phyloP scores from a whole-genome alignment of 2,329 filamentous ascomycete species.

The Stachybotrys echinatus region DNA sequence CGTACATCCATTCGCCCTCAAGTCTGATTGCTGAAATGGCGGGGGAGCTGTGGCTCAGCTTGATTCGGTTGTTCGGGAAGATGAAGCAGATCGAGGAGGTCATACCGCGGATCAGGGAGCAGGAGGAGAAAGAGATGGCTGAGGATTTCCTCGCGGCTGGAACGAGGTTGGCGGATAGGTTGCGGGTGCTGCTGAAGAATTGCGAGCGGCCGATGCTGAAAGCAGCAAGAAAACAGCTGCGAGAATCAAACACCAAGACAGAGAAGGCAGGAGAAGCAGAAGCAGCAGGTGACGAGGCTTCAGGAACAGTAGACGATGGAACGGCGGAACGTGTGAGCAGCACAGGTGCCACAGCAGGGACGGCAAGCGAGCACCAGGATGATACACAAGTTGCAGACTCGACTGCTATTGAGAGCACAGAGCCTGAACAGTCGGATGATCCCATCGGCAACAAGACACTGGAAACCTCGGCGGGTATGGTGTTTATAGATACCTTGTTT shows the following conservation, averaged over 20 bases:
- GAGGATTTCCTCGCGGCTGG: slow-evolving; percentile 84
- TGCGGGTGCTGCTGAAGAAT: slow-evolving; percentile 77
- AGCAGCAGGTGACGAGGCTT: background rate
- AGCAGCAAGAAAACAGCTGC: slow-evolving; percentile 63
- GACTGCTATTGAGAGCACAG: too few relatives aligned
- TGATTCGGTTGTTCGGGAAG: slow-evolving; percentile 88
- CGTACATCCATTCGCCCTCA: slow-evolving; percentile 74
- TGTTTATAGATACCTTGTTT: slow-evolving; percentile 93
- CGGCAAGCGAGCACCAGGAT: too few relatives aligned
- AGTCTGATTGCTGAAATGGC: slow-evolving; percentile 83
- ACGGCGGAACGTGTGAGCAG: too few relatives aligned
- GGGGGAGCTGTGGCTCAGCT: slow-evolving; percentile 85
- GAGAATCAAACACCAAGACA: slow-evolving; percentile 1
- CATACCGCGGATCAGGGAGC: slow-evolving; percentile 61
- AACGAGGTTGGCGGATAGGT: slow-evolving; percentile 75
- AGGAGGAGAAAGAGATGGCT: slow-evolving; percentile 70
- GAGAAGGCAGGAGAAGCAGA: background rate
- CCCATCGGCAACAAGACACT: slow-evolving; percentile 87
- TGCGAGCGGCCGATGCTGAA: slow-evolving; percentile 94
- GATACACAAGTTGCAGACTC: too few relatives aligned
- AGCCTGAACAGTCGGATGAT: too few relatives aligned
- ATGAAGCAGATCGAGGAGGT: slow-evolving; percentile 81
- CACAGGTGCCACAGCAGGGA: too few relatives aligned
- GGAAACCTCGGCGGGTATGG: slow-evolving; percentile 81
- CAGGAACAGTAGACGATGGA: background rate